Evolutionary conservation across 345 rosid genomes (phyloP), one percentile per base, ranked within the genome.

Genomic region (Citrus medica): DNA sequence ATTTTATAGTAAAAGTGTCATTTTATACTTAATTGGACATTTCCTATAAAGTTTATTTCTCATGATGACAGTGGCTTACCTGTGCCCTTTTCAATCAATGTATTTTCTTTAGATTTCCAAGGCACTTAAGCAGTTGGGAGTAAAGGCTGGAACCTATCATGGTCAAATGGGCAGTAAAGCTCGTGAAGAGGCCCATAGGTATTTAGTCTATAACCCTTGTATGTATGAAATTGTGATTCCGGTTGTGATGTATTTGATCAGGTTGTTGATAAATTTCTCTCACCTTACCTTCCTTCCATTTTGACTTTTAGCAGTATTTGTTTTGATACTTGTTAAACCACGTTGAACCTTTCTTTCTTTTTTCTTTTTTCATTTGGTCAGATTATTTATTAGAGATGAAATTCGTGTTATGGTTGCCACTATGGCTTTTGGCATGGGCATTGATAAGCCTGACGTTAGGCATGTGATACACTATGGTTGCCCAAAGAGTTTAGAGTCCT

Each of bases 361-460:
- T 35, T 19, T 22, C 17, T 55, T 67, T 71, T 30, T 76, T 75
- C 7, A 71, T 25, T 67, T 6, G 1, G 5, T 46, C 78, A 87
- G 90, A 69, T 78, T 78, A 56, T 87, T 85, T 76, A 68, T 87
- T 62, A 87, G 83, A 78, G 90, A 87, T 81, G 90, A 87, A 79
- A 30, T 83, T 60, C 82, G 63, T 59, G 87, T 87, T 58, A 85
- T 87, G 88, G 88, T 87, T 80, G 90, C 88, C 33, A 85, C 88
- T 66, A 48, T 87, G 78, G 87, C 90, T 77, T 87, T 87, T 79
- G 90, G 90, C 71, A 85, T 87, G 90, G 90, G 90, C 35, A 85
- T 85, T 64, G 88, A 87, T 74, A 87, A 87, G 82, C 90, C 88
- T 32, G 76, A 87, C 67, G 61, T 85, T 75, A 79, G 90, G 77